Conservation (phyloP, 1,284 basidiomycete genomes). For the Psilocybe mexicana region DNA sequence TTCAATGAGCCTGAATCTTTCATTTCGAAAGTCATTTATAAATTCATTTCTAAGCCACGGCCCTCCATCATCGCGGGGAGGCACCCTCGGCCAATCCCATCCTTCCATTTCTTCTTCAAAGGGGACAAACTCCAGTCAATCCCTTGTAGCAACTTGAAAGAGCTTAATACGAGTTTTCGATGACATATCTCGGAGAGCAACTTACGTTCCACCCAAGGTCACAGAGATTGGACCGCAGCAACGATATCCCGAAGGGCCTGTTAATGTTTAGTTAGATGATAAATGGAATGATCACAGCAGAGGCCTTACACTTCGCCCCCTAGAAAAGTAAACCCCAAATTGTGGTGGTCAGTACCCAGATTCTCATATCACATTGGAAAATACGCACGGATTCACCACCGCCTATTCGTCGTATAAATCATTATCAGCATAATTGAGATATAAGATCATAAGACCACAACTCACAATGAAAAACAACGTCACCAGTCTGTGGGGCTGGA, state of each 20-base stretch:
- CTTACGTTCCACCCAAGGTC: constrained; percentile 17
- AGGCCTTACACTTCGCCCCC: constrained; percentile 1
- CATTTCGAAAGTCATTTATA: too few relatives aligned
- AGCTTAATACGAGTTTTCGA: background rate
- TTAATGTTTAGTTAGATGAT: background rate
- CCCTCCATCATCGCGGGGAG: too few relatives aligned
- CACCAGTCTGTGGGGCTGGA: constrained; percentile 7
- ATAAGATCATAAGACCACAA: background rate
- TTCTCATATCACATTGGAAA: background rate
- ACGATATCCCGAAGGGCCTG: constrained; percentile 15
- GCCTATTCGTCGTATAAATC: background rate
- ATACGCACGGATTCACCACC: constrained; percentile 7
- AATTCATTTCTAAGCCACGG: too few relatives aligned
- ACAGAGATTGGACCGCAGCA: constrained; percentile 18
- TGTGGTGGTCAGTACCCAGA: too few relatives aligned
- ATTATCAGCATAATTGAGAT: background rate
- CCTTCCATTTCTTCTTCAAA: constrained; percentile 2
- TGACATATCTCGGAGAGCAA: background rate
- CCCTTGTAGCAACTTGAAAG: constrained; percentile 14
- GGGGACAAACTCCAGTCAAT: constrained; percentile 15
- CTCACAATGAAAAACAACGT: constrained; percentile 6
- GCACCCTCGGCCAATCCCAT: background rate
- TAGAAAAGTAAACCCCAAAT: background rate
- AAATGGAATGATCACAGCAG: background rate
- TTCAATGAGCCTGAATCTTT: too few relatives aligned